Evolutionary conservation across 345 rosid genomes (phyloP), one percentile per base, ranked within the genome.

Genomic region (Salix purpurea): DNA sequence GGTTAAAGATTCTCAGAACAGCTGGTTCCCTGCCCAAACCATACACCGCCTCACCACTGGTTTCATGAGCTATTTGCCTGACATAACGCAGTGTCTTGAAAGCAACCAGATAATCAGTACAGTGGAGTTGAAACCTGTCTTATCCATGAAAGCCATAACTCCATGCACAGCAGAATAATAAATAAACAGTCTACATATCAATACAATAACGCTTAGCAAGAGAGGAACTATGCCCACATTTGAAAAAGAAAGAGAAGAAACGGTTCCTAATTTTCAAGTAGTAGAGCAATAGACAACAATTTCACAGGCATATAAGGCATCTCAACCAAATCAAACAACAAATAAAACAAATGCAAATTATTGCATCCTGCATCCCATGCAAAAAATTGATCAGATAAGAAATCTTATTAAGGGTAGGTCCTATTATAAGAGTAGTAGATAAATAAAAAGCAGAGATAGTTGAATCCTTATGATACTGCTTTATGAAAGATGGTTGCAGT

Each of bases 11-110:
- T 88, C 98, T 84, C 64, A 96, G 85, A 74, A 94, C 98, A 56
- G 98, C 97, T 0, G 99, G 99, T 69, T 96, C 97, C 79, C 98
- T 85, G 74, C 98, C 99, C 85, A 94, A 81, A 37, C 97, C 91
- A 83, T 92, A 94, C n/a, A 90, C 97, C 74, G 92, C 90, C 80
- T 96, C 99, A 21, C 98, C 99, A 68, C 95, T 96, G 7, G 93
- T 87, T 87, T 96, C 99, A 68, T 92, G 99, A 37, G 98, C 98
- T 81, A 96, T 82, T 81, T 96, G 98, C 77, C 97, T 88, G 34
- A 92, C 78, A 75, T 87, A 90, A 21, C 98, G 90, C 76, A 96
- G 77, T 19, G 97, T 97, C 99, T 96, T 76, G 44, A 79, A 26
- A 77, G 75, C 81, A 78, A 83, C 26, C 64, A 78, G 61, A 4